Evolutionary conservation across 1,139 yeast genomes (phyloP), one percentile per base, ranked within the genome.

Genomic region (Yamadazyma dushanensis): DNA sequence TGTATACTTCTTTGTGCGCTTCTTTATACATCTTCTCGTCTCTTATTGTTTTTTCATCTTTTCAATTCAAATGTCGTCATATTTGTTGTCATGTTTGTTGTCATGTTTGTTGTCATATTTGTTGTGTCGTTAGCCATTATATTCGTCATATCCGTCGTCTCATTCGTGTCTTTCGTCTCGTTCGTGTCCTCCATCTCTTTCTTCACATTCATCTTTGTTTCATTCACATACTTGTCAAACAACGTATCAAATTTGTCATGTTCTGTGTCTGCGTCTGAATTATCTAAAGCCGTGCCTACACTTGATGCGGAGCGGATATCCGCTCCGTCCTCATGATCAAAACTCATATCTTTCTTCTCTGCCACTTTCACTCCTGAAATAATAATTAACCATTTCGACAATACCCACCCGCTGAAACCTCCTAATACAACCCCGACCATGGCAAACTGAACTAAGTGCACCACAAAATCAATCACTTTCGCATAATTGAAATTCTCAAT

Each of bases 391-490:
- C 15, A 29, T 27, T 13, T 20, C 19, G 38, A 26, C 31, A 34
- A 24, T 21, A 32, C 13, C 16, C 18, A 16, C 28, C 38, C 41
- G 19, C 29, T 26, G 5, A 29, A 11, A 8, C 46, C 34, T 9
- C 65, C 64, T 31, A 59, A 43, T 10, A 57, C 42, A n/a, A 49
- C 34, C 17, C 55, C 50, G 11, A 56, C 56, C 44, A 58, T 48
- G 23, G 50, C 28, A 39, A 44, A 59, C 35, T 59, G 62, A n/a
- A 46, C 16, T 30, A 43, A 13, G 10, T 31, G 27, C 19, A 34
- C 26, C 6, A 38, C 17, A n/a, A 41, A 38, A 5, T 42, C 44
- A 8, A 27, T 13, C 8, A 41, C 17, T 26, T 36, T 36, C 13
- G 35, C 23, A 8, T 21, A 13, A 26, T 37, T 22, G 11, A 42